phyloP scores from a whole-genome alignment of 306 rosid genomes.

The Cyamopsis tetragonoloba region DNA sequence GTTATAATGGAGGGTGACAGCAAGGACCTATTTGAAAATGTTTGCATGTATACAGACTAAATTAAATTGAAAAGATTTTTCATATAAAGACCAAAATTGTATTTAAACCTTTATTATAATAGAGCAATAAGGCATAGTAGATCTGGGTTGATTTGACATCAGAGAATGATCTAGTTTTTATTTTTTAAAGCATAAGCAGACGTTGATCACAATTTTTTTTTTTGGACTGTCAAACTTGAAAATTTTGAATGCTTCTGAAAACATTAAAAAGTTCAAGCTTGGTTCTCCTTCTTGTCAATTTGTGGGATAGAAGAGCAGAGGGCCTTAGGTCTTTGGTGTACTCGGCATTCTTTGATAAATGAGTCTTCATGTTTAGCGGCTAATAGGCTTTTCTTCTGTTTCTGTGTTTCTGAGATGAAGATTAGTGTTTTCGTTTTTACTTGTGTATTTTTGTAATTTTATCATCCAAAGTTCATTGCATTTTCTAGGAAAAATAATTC shows the following conservation, averaged over 20 bases:
- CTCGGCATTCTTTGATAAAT: background rate
- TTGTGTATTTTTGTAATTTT: background rate
- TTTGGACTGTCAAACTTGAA: constrained; percentile 4
- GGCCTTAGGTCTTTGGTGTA: background rate
- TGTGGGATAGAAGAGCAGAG: background rate
- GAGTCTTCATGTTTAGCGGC: background rate
- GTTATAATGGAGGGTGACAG: too few relatives aligned
- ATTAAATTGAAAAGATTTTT: too few relatives aligned
- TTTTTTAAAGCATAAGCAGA: background rate
- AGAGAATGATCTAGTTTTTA: background rate
- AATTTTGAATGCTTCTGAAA: background rate
- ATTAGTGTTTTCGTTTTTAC: background rate
- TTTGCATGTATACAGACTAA: too few relatives aligned
- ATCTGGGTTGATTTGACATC: background rate
- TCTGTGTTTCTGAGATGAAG: background rate
- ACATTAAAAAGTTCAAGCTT: background rate
- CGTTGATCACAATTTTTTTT: too few relatives aligned
- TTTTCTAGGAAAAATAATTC: background rate
- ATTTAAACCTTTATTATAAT: background rate
- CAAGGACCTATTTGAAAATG: too few relatives aligned
- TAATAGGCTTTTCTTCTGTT: background rate
- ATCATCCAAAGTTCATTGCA: background rate
- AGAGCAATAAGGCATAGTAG: background rate
- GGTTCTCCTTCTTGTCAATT: background rate
- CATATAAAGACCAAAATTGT: too few relatives aligned